Conservation (phyloP, 1,139 yeast species). For the Yamadazyma kanchanaburiensis region DNA sequence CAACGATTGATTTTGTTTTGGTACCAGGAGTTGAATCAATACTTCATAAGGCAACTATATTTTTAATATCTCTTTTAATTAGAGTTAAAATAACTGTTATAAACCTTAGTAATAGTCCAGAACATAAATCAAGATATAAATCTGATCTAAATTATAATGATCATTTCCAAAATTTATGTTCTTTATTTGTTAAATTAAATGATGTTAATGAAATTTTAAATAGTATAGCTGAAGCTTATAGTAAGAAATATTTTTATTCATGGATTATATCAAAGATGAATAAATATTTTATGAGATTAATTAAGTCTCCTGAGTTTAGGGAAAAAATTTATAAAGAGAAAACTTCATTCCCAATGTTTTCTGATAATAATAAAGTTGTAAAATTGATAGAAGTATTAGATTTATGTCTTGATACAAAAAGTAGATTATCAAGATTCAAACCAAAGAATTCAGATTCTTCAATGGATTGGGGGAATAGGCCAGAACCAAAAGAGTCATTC, state of each 20-base stretch:
- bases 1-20: constrained; percentile 33
- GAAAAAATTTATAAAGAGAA: constrained; percentile 3
- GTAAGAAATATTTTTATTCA: constrained; percentile 13
- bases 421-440: constrained; percentile 2
- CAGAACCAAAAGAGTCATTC: neutral
- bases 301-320: constrained; percentile 9
- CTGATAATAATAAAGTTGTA: constrained; percentile 3
- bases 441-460: neutral
- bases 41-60: constrained; percentile 28
- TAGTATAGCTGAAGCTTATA: constrained; percentile 10
- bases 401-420: constrained; percentile 7
- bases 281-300: constrained; percentile 3
- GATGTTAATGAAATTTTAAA: constrained; percentile 9
- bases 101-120: constrained; percentile 4
- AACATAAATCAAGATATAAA: constrained; percentile 6
- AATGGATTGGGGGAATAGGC: neutral
- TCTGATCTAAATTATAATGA: constrained; percentile 6
- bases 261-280: constrained; percentile 13
- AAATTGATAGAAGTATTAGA: constrained; percentile 7
- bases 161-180: constrained; percentile 6
- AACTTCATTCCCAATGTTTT: constrained; percentile 10
- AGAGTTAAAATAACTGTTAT: constrained; percentile 9
- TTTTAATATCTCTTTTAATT: constrained; percentile 19
- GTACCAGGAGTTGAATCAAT: constrained; percentile 31
- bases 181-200: constrained; percentile 6